phyloP scores from a whole-genome alignment of 2,329 filamentous ascomycete species.

The Colletotrichum sp. region DNA sequence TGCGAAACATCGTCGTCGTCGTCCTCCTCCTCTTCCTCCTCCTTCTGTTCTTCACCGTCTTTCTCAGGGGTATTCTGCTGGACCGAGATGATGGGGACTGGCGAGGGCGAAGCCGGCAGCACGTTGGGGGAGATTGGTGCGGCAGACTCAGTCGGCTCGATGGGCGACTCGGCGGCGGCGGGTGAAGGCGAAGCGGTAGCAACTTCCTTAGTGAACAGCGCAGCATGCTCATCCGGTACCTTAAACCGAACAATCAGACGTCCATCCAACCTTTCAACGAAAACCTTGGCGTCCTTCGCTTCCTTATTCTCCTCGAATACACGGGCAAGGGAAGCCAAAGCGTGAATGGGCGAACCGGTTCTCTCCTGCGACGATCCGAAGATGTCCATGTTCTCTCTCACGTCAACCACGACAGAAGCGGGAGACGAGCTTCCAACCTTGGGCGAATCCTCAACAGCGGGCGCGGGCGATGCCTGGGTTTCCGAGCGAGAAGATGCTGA shows the following conservation, averaged over 20 bases:
- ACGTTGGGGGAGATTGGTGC: not conserved
- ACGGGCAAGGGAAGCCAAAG: not conserved
- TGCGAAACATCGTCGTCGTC: not conserved
- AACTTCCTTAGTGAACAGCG: not conserved
- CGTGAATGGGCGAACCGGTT: not conserved
- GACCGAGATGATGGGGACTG: not conserved
- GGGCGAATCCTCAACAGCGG: not conserved
- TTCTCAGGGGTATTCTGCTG: not conserved
- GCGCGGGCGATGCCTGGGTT: not conserved
- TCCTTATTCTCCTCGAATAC: constrained; percentile 1
- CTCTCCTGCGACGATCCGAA: constrained; percentile 14
- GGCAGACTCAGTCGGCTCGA: not conserved
- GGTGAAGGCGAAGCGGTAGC: not conserved
- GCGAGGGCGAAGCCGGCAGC: not conserved
- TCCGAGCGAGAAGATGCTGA: constrained; percentile 1
- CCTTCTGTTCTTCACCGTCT: not conserved
- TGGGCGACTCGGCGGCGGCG: not conserved
- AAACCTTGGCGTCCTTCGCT: not conserved
- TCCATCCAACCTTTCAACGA: not conserved
- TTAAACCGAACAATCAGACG: constrained; percentile 19
- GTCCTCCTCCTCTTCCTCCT: not conserved
- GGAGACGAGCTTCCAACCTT: not conserved
- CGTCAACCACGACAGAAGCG: constrained; percentile 5
- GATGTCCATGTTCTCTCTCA: constrained; percentile 15
- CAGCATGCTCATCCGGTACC: constrained; percentile 6